Conservation (phyloP, 345 rosid species). For the Eucalyptus sideroxylon region DNA sequence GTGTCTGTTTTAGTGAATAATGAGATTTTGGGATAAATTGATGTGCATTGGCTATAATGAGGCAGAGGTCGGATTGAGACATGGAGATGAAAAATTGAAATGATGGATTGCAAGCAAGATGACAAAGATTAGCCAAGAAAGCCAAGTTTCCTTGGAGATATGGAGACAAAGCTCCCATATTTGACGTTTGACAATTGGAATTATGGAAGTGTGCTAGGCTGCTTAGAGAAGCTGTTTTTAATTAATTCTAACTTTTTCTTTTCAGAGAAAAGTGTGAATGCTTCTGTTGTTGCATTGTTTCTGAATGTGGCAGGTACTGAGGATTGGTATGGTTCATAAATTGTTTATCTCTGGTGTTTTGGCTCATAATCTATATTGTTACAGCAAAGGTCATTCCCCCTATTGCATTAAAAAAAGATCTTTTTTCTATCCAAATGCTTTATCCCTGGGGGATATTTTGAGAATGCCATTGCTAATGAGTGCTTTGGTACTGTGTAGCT, state of each 20-base stretch:
- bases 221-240: neutral
- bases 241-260: neutral
- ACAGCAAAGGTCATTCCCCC: neutral
- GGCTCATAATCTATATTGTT: neutral
- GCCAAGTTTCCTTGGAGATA: neutral
- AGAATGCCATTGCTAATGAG: neutral
- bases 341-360: neutral
- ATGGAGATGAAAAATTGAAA: neutral
- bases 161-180: neutral
- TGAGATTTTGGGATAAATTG: neutral
- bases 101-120: neutral
- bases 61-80: neutral
- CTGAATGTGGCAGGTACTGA: neutral
- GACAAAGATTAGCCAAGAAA: neutral
- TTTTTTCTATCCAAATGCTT: neutral
- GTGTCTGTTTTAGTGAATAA: neutral
- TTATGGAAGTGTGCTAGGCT: neutral
- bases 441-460: neutral
- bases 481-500: neutral
- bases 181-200: neutral
- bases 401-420: neutral
- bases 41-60: neutral
- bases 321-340: neutral
- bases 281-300: neutral
- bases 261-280: neutral